Base-by-base conservation (phyloP, 2,329 filamentous ascomycete species). In the Juglanconis juglandina region DNA sequence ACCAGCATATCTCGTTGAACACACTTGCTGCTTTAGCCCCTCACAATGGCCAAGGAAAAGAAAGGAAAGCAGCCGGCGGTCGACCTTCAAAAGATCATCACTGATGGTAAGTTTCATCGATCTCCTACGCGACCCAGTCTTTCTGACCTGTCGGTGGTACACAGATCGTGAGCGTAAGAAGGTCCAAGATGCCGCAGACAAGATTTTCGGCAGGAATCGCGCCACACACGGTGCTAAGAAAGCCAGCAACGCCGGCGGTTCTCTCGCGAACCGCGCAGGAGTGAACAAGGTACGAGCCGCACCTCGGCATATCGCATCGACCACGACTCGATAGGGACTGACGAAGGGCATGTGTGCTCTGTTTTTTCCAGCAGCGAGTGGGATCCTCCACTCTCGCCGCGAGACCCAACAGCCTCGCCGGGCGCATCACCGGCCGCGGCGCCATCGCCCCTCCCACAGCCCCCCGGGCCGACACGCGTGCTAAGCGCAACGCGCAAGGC, bases 221-320 rank as follows among this genome's bases (percentile, higher is more conserved):
- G 75, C 80, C 39, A 74, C 82, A 24, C 24, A 24, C 56, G 88
- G 83, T 69, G 81, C 76, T 44, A 81, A 83, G 6, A 81, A 74
- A 61, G 70, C 77, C 60, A 71, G 75, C 63, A 70, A 72, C 59
- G 68, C 72, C 54, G 77, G 81, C 55, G 78, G 86, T 68, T 85
- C 85, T 3, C 82, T 92, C 54, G 85, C 89, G 58, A 90, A 87
- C 73, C 84, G 89, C 72, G 86, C 89, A 61, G 89, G 90, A 44
- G 80, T 92, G 53, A 86, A 84, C 68, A 92, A 92, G 84, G 87
- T 87, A 79, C 59, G 68, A 30, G 35, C 41, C 14, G n/a, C 34
- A 30, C 34, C 64, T 66, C 73, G 72, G 66, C 72, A 72, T 56
- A 75, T 71, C 65, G 72, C 72, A 57, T 72, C 46, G 4, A 13